phyloP scores from a whole-genome alignment of 768 basidiomycete species.

The Royoungia palumana region DNA sequence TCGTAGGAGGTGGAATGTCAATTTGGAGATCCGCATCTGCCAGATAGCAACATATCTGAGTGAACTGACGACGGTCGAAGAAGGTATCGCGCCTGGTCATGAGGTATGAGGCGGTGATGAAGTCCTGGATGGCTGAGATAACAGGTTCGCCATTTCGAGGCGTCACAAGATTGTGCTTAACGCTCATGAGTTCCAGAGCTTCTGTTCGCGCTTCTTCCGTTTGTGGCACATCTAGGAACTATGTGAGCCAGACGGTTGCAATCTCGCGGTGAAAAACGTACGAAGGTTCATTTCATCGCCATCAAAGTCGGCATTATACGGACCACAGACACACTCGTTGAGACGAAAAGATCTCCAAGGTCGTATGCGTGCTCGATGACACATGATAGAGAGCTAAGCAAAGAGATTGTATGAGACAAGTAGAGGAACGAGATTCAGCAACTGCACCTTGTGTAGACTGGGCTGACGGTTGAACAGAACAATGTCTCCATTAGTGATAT shows the following conservation, averaged over 20 bases:
- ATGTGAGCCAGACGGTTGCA: neutral
- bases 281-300: conserved; percentile 99
- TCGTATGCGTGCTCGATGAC: conserved; percentile 92
- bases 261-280: conserved; percentile 37
- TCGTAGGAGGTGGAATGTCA: conserved; percentile 92
- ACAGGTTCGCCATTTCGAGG: conserved; percentile 98
- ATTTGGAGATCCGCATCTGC: conserved; percentile 89
- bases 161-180: conserved; percentile 95
- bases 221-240: conserved; percentile 83
- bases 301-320: conserved; percentile 99
- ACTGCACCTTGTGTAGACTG: conserved; percentile 84
- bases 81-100: conserved; percentile 91
- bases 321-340: conserved; percentile 99
- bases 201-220: conserved; percentile 98
- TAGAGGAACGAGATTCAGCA: neutral
- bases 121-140: conserved; percentile 99
- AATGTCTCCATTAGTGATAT: conserved; percentile 92
- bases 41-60: conserved; percentile 94
- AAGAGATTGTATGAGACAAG: conserved; percentile 1
- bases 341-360: conserved; percentile 97
- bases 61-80: conserved; percentile 91
- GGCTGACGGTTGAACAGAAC: conserved; percentile 99
- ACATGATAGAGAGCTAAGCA: conserved; percentile 93
- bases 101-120: conserved; percentile 97
- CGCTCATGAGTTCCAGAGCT: conserved; percentile 94